Conservation (phyloP, 2,329 filamentous ascomycete species). For the Hymenoscyphus albidus region DNA sequence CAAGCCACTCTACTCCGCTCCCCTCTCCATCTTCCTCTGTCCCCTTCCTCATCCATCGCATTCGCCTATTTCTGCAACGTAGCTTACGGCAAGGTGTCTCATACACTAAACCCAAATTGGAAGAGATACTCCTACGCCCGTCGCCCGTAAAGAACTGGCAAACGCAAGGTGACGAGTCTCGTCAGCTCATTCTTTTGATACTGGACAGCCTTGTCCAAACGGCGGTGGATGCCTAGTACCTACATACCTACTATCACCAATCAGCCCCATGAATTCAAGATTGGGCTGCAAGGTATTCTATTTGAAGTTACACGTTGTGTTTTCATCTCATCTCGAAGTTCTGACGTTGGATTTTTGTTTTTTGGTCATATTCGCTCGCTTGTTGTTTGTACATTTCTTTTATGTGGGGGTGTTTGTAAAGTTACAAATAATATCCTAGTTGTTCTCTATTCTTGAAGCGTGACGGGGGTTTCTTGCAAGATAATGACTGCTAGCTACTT, state of each 20-base stretch:
- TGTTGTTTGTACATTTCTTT: no score
- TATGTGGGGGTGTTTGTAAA: background rate
- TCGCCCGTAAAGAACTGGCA: background rate
- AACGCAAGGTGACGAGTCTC: background rate
- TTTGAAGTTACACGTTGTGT: background rate
- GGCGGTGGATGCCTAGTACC: background rate
- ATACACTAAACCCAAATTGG: background rate
- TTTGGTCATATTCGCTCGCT: background rate
- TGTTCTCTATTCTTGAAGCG: background rate
- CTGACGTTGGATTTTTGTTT: background rate
- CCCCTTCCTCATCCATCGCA: background rate
- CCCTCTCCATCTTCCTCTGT: background rate
- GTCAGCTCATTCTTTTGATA: background rate
- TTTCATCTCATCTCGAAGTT: background rate
- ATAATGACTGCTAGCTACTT: background rate
- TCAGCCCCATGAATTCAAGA: background rate
- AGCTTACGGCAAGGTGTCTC: background rate
- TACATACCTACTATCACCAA: background rate
- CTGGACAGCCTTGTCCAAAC: background rate
- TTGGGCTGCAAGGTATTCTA: background rate
- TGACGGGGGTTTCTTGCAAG: background rate
- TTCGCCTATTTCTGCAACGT: background rate
- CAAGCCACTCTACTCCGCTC: background rate
- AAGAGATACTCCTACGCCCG: background rate
- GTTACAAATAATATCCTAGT: background rate